Conservation (phyloP, 495 filamentous ascomycete species). For the Penicillium roqueforti region DNA sequence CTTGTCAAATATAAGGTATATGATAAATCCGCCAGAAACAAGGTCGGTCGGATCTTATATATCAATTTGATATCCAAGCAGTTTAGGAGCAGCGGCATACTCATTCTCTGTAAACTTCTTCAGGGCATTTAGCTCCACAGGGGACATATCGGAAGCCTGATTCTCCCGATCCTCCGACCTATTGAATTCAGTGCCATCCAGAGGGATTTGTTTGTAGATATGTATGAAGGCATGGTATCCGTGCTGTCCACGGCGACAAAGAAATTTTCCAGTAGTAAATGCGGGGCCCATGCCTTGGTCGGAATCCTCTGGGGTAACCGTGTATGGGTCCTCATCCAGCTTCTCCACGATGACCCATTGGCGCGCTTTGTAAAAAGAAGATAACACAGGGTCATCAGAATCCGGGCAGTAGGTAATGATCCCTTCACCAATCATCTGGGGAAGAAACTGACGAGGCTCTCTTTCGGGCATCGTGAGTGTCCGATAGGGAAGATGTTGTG, state of each 20-base stretch:
- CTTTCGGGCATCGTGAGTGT: not conserved
- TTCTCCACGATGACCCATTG: not conserved
- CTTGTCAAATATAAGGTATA: not conserved
- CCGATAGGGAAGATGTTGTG: not conserved
- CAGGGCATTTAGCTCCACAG: not conserved
- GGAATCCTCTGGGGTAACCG: not conserved
- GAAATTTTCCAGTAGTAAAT: constrained; percentile 1
- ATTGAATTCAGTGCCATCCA: not conserved
- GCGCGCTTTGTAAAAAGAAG: not conserved
- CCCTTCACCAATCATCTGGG: not conserved
- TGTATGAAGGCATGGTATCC: not conserved
- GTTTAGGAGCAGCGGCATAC: not conserved
- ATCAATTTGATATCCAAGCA: not conserved
- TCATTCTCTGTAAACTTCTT: not conserved
- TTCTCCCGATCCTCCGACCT: not conserved
- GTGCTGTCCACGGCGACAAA: not conserved
- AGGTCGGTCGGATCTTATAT: not conserved
- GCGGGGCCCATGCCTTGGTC: not conserved
- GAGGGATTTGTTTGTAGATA: not conserved
- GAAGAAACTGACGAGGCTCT: not conserved
- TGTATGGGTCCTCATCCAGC: not conserved
- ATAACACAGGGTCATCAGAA: not conserved
- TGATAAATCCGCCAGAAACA: constrained; percentile 3
- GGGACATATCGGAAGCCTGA: not conserved
- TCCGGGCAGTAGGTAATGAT: not conserved